Base-by-base conservation (phyloP, 768 basidiomycete species). In the Termitomyces sp. region DNA sequence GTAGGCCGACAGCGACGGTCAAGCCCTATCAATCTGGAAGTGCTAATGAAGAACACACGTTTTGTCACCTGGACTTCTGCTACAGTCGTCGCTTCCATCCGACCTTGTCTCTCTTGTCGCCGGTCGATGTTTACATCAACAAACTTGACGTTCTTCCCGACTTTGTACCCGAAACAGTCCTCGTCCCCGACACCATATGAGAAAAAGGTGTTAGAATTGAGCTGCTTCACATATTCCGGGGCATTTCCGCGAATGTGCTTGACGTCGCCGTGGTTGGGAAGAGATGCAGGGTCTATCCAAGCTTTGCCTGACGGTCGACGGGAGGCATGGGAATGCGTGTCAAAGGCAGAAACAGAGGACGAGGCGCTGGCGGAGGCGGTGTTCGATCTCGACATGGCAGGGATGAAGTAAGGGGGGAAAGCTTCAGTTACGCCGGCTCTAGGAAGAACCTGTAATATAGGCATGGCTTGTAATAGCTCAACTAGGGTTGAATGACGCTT, bases 141-240 rank as follows among this genome's bases (percentile, higher is more conserved):
- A 48, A 89, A 84, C 62, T 75, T 79, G 53, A 87, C 81, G 0
- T 76, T 71, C 63, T 79, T 80, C 14, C 87, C 87, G 34, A 87
- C 82, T 44, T 73, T 72, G 63, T 84, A 75, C 4, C 82, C 88
- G 47, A 89, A 89, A 52, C 76, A 80, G 17, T 83, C 81, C 54
- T 78, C 76, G 53, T 77, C 76, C 14, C 86, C 87, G 19, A 88
- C 84, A n/a, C 88, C 88, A 59, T 89, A 90, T 21, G 81, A 76
- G 57, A 80, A 80, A 68, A 84, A 84, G 0, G 84, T 86, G 69
- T 89, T 89, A 60, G 82, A 75, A 56, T 79, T 82, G 55, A 90
- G 77, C 59, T 84, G 85, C 63, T 89, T 89, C 54, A 86, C 78
- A 61, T 76, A 80, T 62, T 76, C 71, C 1, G 86, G 78, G 5